Percentiles rank a stretch among this genome's conserved stretches.
Conservation (phyloP, 768 basidiomycete species). For the Suillus discolor region DNA sequence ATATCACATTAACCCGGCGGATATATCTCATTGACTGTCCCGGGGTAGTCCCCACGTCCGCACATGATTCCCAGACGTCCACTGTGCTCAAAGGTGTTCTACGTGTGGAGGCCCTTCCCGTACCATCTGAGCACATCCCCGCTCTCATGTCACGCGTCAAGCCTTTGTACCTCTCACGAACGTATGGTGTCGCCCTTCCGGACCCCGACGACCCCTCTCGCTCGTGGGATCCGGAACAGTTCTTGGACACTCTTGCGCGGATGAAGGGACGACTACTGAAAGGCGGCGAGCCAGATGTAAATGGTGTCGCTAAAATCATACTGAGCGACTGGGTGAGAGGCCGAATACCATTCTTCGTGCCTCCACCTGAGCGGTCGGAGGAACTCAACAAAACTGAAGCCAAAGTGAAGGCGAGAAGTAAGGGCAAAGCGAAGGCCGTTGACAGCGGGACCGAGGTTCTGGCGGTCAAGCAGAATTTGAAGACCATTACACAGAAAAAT, state of each 20-base stretch:
- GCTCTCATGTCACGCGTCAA: constrained; percentile 89
- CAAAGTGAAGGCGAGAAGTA: constrained; percentile 51
- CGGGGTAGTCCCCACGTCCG: constrained; percentile 94
- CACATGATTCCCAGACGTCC: constrained; percentile 84
- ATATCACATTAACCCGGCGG: constrained; percentile 92
- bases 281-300: constrained; percentile 92
- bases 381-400: constrained; percentile 66
- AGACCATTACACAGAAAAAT: constrained; percentile 88
- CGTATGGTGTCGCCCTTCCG: constrained; percentile 72
- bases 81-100: constrained; percentile 97
- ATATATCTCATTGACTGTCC: constrained; percentile 99
- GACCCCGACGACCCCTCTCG: constrained; percentile 53
- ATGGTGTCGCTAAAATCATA: constrained; percentile 92
- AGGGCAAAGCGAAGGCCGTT: constrained; percentile 47
- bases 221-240: constrained; percentile 72
- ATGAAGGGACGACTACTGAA: constrained; percentile 92
- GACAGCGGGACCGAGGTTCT: constrained; percentile 43
- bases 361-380: constrained; percentile 83
- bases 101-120: constrained; percentile 91
- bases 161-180: constrained; percentile 87
- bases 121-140: constrained; percentile 91
- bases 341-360: constrained; percentile 94
- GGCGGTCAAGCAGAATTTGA: constrained; percentile 84
- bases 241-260: constrained; percentile 83
- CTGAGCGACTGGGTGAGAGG: constrained; percentile 97